A percentile compares a stretch with the other conserved stretches of the same genome.
phyloP scores from a whole-genome alignment of 2,329 filamentous ascomycete species.

The Penicillium sp. region DNA sequence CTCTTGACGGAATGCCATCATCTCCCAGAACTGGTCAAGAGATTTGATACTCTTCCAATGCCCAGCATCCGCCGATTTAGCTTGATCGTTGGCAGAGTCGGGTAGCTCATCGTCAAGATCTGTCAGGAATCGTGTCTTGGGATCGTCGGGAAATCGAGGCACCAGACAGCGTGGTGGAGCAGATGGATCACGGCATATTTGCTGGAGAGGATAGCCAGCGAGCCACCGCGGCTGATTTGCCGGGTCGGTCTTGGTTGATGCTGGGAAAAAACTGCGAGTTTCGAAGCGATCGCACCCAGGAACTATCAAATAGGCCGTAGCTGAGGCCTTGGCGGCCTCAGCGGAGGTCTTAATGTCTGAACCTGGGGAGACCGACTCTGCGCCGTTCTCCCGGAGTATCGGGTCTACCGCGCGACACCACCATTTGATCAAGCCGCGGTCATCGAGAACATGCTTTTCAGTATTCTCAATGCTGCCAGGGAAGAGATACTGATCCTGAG shows the following conservation, averaged over 20 bases:
- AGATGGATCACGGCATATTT: slow-evolving; percentile 61
- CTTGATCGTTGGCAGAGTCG: slow-evolving; percentile 22
- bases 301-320: slow-evolving; percentile 77
- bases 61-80: slow-evolving; percentile 48
- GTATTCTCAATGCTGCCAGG: slow-evolving; percentile 80
- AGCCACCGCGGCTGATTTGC: slow-evolving; percentile 40
- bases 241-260: slow-evolving; percentile 36
- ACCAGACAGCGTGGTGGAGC: slow-evolving; percentile 78
- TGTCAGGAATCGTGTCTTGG: slow-evolving; percentile 81
- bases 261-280: slow-evolving; percentile 70
- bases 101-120: slow-evolving; percentile 81
- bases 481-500: slow-evolving; percentile 91
- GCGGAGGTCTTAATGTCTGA: slow-evolving; percentile 22
- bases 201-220: slow-evolving; percentile 64
- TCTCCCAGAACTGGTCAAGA: slow-evolving; percentile 94
- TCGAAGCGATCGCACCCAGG: slow-evolving; percentile 81
- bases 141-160: slow-evolving; percentile 89
- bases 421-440: slow-evolving; percentile 86
- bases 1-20: slow-evolving; percentile 95
- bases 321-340: slow-evolving; percentile 33
- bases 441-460: slow-evolving; percentile 85
- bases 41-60: slow-evolving; percentile 78
- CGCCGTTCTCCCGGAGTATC: slow-evolving; percentile 50
- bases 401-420: slow-evolving; percentile 87
- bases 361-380: slow-evolving; percentile 36